These are phyloP conservation scores for Leishmania braziliensis DNA, from an alignment of 208 protist species.

Conservation along the genomic window DNA sequence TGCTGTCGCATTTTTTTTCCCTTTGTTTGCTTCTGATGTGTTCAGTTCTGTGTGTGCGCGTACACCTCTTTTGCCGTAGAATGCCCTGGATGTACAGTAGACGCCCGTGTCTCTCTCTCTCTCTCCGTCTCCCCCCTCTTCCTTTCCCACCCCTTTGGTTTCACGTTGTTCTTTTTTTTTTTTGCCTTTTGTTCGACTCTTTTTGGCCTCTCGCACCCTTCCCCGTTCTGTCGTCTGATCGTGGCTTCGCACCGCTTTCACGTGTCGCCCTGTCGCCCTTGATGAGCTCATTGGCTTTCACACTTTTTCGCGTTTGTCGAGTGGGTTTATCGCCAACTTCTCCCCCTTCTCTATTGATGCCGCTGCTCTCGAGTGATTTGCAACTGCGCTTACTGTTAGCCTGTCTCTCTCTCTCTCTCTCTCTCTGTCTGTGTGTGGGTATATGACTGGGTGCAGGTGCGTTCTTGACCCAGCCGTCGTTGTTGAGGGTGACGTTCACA, in stretches of 20 bases:
- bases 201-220: background rate
- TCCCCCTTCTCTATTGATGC: background rate
- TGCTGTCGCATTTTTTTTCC: background rate
- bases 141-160: too few relatives aligned
- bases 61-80: background rate
- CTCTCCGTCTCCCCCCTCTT: too few relatives aligned
- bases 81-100: too few relatives aligned
- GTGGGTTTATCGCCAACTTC: background rate
- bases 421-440: background rate
- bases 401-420: background rate
- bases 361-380: background rate
- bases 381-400: background rate
- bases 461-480: background rate
- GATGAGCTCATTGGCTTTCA: background rate
- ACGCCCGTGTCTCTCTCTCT: too few relatives aligned
- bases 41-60: background rate
- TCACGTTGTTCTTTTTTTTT: constrained; percentile 10
- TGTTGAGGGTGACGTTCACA: background rate
- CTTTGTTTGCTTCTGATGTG: background rate
- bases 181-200: background rate
- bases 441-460: background rate
- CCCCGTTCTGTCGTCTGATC: background rate
- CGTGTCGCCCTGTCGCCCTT: background rate
- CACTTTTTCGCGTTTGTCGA: background rate
- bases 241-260: background rate